These are phyloP conservation scores for Geotrichum siamense DNA, from an alignment of 1,139 yeast species.

Conservation along the genomic window DNA sequence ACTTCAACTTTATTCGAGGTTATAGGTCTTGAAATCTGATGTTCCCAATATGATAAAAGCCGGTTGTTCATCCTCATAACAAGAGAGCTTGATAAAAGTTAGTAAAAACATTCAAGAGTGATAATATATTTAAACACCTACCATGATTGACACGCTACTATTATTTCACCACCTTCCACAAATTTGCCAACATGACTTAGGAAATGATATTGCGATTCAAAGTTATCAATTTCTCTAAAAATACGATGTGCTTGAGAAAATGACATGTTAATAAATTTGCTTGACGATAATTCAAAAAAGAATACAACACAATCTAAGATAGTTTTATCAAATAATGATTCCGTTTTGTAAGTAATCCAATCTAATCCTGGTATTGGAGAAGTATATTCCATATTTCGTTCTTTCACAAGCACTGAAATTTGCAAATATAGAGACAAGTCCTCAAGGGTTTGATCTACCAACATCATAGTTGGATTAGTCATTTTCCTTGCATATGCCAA, in stretches of 20 bases:
- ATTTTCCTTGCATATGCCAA: constrained; percentile 71
- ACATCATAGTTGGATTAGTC: constrained; percentile 86
- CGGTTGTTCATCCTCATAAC: constrained; percentile 64
- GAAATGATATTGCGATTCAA: constrained; percentile 67
- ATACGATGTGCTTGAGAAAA: constrained; percentile 60
- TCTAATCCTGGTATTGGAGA: constrained; percentile 55
- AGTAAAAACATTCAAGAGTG: constrained; percentile 15
- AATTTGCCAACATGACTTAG: constrained; percentile 64
- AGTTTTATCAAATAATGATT: constrained; percentile 61
- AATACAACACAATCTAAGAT: constrained; percentile 70
- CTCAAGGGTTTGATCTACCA: constrained; percentile 89
- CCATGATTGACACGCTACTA: constrained; percentile 59
- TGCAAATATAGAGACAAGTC: constrained; percentile 74
- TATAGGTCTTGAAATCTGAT: constrained; percentile 64
- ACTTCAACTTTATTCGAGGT: constrained; percentile 50
- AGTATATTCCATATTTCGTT: constrained; percentile 57
- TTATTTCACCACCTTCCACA: constrained; percentile 78
- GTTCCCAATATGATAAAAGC: constrained; percentile 60
- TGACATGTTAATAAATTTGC: constrained; percentile 73
- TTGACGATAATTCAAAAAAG: constrained; percentile 61
- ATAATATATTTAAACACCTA: constrained; percentile 25
- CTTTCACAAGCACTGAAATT: constrained; percentile 69
- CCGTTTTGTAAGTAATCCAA: constrained; percentile 69
- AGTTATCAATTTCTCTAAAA: constrained; percentile 85
- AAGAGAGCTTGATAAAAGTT: constrained; percentile 40